A percentile compares a stretch with the other conserved stretches of the same genome.
These are phyloP conservation scores for Elsinoe fawcettii DNA, from an alignment of 2,329 filamentous ascomycete genomes.

Conservation along the genomic window DNA sequence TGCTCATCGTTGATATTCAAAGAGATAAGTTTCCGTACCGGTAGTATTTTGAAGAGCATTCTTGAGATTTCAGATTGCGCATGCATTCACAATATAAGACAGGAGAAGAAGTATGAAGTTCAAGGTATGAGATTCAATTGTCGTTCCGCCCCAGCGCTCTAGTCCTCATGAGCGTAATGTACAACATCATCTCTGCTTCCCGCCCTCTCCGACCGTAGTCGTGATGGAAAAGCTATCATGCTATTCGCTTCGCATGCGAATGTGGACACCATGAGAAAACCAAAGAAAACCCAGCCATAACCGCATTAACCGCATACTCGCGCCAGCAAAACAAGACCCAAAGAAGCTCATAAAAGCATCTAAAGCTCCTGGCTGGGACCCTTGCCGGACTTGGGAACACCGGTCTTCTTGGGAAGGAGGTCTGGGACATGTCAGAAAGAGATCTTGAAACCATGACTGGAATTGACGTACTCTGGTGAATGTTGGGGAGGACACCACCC, in stretches of 20 bases:
- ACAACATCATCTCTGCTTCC: constrained; percentile 15
- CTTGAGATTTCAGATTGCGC: neutral
- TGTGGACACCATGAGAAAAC: constrained; percentile 16
- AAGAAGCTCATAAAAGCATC: constrained; percentile 31
- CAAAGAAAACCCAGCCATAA: constrained; percentile 19
- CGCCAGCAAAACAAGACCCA: constrained; percentile 19
- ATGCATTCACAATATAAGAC: neutral
- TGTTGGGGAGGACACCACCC: constrained; percentile 94
- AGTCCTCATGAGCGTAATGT: constrained; percentile 16
- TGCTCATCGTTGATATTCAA: neutral
- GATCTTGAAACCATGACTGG: constrained; percentile 1
- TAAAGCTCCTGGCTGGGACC: constrained; percentile 97
- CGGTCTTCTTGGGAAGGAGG: constrained; percentile 98
- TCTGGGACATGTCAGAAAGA: constrained; percentile 53
- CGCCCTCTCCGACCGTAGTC: constrained; percentile 13
- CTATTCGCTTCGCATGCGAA: constrained; percentile 14
- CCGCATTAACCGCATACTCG: constrained; percentile 20
- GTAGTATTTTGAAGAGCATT: too few species aligned
- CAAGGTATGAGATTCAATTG: constrained; percentile 13
- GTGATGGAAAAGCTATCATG: constrained; percentile 16
- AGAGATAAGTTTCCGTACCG: too few species aligned
- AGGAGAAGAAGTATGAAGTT: constrained; percentile 4
- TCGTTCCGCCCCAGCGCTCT: constrained; percentile 15
- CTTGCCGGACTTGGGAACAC: constrained; percentile 49
- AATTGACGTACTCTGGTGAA: constrained; percentile 79